Evolutionary conservation across 306 rosid species (phyloP), one percentile per base, ranked within the genome.

Genomic region (Malus fusca): DNA sequence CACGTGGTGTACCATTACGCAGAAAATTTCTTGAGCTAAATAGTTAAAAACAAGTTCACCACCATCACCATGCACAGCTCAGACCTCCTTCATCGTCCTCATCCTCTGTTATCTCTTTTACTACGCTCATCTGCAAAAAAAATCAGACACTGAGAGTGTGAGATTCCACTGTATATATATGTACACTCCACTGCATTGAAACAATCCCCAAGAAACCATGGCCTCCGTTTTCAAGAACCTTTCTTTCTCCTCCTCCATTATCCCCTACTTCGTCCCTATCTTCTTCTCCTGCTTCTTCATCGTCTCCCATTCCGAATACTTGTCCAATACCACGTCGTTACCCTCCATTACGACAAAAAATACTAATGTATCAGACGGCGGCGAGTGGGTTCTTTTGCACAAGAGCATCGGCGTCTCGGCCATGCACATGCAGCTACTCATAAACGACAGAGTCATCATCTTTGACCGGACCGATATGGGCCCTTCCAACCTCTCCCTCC

Each of bases 381-480:
- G 97, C 0, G 70, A 76, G 42, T 93, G 98, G 98, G 23, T 61
- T n/a, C 80, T 88, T 21, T 78, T 93, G 19, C 85, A 82, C 15
- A 28, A 53, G 3, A 84, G 84, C 87, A 84, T 91, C 14, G 98
- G 98, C 48, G 81, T 93, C 76, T 89, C 97, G 0, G 98, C 98
- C 84, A 90, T 93, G 95, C 98, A 93, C 95, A 93, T 93, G 97
- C 98, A 90, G 31, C 86, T 93, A 1, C 83, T 93, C 79, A 53
- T 12, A 11, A 89, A 88, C 87, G 84, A 88, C 80, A 85, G 84
- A 60, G 95, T 93, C 10, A 21, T 93, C 35, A 84, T 90, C 64
- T 90, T 90, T 71, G 93, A 93, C 78, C 84, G 98, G 2, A 82
- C 93, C 3, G 91, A 93, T 66, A 87, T 91, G 77, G 98, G 97